Evolutionary conservation across 2,329 filamentous ascomycete genomes (phyloP).

Genomic region (Monosporascus cannonballus): DNA sequence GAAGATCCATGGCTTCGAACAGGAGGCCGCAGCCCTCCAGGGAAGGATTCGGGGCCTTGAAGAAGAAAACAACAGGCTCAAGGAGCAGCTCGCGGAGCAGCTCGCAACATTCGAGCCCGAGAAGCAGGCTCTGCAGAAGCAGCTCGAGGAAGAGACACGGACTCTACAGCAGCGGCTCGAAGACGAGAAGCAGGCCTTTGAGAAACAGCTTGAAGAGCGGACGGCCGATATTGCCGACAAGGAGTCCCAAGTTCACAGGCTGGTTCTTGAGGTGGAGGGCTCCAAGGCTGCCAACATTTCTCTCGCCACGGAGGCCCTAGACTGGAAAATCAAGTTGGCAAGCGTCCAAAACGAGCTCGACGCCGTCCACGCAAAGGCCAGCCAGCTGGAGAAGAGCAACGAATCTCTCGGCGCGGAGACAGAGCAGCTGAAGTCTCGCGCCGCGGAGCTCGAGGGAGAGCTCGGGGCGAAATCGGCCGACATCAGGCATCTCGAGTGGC

Average conservation of each 20-base stretch:
- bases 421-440: slow-evolving; percentile 16
- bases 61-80: slow-evolving; percentile 10
- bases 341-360: slow-evolving; percentile 16
- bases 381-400: slow-evolving; percentile 14
- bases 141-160: slow-evolving; percentile 3
- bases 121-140: slow-evolving; percentile 2
- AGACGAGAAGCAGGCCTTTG: slow-evolving; percentile 14
- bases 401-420: slow-evolving; percentile 18
- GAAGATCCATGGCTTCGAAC: slow-evolving; percentile 23
- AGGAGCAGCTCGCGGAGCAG: slow-evolving; percentile 9
- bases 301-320: slow-evolving; percentile 19
- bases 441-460: slow-evolving; percentile 1
- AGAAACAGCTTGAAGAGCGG: slow-evolving; percentile 15
- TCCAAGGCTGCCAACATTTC: slow-evolving; percentile 23
- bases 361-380: slow-evolving; percentile 15
- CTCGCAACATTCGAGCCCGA: slow-evolving; percentile 11
- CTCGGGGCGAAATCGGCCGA: background rate
- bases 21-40: slow-evolving; percentile 20
- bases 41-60: slow-evolving; percentile 19
- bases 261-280: slow-evolving; percentile 20
- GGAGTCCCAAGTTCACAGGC: slow-evolving; percentile 17
- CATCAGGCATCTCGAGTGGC: background rate
- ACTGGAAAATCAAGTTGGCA: slow-evolving; percentile 13
- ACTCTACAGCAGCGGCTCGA: slow-evolving; percentile 12
- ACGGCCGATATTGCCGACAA: slow-evolving; percentile 18